Evolutionary conservation across 768 basidiomycete genomes (phyloP), one percentile per base, ranked within the genome.

Genomic region (Hortiboletus flavorubellus): DNA sequence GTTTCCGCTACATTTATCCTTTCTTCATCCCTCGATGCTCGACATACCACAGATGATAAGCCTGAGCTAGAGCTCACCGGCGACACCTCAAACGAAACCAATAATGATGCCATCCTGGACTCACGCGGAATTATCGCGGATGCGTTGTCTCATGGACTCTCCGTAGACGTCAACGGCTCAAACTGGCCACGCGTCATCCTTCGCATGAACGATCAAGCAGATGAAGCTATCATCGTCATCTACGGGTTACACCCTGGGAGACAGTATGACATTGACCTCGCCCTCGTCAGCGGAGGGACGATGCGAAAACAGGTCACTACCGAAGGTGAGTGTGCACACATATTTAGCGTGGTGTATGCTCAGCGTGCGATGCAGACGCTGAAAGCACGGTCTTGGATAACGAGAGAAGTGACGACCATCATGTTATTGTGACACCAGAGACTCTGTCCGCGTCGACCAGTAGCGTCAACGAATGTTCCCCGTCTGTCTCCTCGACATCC

Each of bases 181-280:
- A 81, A 81, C 5, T 93, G 91, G 91, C 83, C 86, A 64, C 78
- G 85, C 47, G 87, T 91, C 23, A 81, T 91, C 64, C 83, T 91
- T 53, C 83, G 86, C 50, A 83, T 91, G 57, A 86, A 90, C 66
- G 91, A 93, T 42, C 81, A 83, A 50, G 78, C 80, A 0, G 93
- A 95, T 60, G 89, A 96, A 65, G 94, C 92, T 0, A 83, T 95
- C 53, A 91, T 97, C 49, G 90, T 96, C 55, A 82, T 98, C 29
- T 94, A 93, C 55, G 92, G 91, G 2, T 77, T 98, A 44, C 81
- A 89, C 76, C 93, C 93, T 4, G 90, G 90, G 2, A 80, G 90
- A 53, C 89, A 91, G 67, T 97, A 97, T 63, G 93, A 97, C 64
- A 85, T 97, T 49, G 90, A 93, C 64, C 75, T 97, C 11, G 86